Percentiles rank a stretch among this genome's conserved stretches.
Conservation (phyloP, 2,329 filamentous ascomycete genomes). For the Zalaria obscura region DNA sequence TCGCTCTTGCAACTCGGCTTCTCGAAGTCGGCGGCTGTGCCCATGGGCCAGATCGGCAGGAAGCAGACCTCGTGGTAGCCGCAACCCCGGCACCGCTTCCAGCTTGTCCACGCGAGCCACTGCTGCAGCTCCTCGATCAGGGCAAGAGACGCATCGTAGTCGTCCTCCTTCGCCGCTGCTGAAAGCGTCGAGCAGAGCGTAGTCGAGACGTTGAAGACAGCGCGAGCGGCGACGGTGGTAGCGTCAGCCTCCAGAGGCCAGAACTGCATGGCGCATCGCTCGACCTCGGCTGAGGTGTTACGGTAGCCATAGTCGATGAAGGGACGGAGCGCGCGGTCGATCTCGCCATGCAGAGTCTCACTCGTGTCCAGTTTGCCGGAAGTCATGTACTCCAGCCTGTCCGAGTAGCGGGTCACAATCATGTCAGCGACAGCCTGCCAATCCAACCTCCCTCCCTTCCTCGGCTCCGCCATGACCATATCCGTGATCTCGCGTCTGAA, state of each 20-base stretch:
- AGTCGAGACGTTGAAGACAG: conserved; percentile 16
- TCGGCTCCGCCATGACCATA: conserved; percentile 23
- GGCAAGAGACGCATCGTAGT: conserved; percentile 13
- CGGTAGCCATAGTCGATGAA: conserved; percentile 24
- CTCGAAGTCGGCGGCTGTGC: conserved; percentile 39
- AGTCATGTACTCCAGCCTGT: conserved; percentile 32
- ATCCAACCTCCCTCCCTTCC: conserved; percentile 21
- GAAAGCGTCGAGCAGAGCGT: conserved; percentile 21
- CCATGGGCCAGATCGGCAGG: conserved; percentile 51
- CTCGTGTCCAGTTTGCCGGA: conserved; percentile 11
- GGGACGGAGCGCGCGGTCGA: conserved; percentile 17
- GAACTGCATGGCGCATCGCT: conserved; percentile 34
- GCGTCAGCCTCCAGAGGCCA: conserved; percentile 10
- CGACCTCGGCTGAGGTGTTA: conserved; percentile 24
- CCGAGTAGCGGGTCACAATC: conserved; percentile 47
- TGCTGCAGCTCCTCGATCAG: conserved; percentile 27
- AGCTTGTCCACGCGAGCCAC: conserved; percentile 44
- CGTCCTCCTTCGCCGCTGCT: conserved; percentile 7
- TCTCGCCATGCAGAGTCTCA: conserved; percentile 12
- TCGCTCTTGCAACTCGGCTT: conserved; percentile 26
- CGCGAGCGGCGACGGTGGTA: conserved; percentile 14
- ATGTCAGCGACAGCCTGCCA: conserved; percentile 59
- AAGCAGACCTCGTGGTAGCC: conserved; percentile 40
- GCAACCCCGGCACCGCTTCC: conserved; percentile 44
- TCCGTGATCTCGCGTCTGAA: conserved; percentile 30